These are phyloP conservation scores for Sugiyamaella valdiviana DNA, from an alignment of 805 yeast genomes.

Conservation along the genomic window DNA sequence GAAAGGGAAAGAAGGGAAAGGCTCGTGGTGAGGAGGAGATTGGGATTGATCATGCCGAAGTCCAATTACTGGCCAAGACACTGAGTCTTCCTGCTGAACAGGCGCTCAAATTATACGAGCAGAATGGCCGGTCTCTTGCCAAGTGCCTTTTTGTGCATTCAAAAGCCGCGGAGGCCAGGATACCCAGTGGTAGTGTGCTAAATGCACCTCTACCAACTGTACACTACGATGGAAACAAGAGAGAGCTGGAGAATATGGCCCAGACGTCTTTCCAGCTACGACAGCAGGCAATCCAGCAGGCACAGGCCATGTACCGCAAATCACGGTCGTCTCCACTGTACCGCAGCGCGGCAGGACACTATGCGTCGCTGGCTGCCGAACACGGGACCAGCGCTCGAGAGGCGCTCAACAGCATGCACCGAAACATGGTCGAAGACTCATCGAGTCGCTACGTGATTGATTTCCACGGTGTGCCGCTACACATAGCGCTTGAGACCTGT, in stretches of 20 bases:
- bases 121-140: constrained; percentile 10
- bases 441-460: constrained; percentile 12
- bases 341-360: constrained; percentile 19
- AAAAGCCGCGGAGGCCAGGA: background rate
- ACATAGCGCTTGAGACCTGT: constrained; percentile 14
- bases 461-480: constrained; percentile 19
- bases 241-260: background rate
- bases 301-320: constrained; percentile 14
- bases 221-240: too few relatives aligned
- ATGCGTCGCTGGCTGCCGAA: constrained; percentile 14
- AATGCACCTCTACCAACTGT: too few relatives aligned
- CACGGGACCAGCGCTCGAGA: constrained; percentile 2
- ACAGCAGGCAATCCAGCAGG: constrained; percentile 5
- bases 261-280: constrained; percentile 1
- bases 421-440: constrained; percentile 7
- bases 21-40: background rate
- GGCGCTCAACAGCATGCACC: constrained; percentile 3
- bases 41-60: background rate
- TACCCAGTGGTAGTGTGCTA: too few relatives aligned
- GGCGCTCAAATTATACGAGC: constrained; percentile 12
- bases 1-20: background rate
- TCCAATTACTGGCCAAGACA: background rate
- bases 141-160: constrained; percentile 7
- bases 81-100: constrained; percentile 7
- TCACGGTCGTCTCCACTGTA: constrained; percentile 19